phyloP scores from a whole-genome alignment of 2,329 filamentous ascomycete species.

The Helotiales sp. region DNA sequence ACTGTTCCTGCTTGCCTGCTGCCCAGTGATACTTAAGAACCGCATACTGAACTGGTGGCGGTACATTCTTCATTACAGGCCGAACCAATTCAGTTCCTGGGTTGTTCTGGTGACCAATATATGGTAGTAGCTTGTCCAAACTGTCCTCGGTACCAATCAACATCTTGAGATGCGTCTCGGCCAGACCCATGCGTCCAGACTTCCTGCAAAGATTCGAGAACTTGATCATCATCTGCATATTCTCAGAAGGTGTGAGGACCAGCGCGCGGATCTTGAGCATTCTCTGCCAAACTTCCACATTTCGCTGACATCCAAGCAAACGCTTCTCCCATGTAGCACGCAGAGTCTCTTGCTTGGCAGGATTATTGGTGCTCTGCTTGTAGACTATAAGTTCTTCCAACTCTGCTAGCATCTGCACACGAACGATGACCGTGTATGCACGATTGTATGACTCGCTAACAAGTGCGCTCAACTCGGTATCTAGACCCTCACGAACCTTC shows the following conservation, averaged over 20 bases:
- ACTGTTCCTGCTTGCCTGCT: slow-evolving; percentile 65
- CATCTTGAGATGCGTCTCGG: slow-evolving; percentile 90
- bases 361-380: slow-evolving; percentile 81
- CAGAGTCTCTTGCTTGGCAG: slow-evolving; percentile 87
- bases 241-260: slow-evolving; percentile 88
- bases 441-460: slow-evolving; percentile 98
- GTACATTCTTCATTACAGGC: slow-evolving; percentile 23
- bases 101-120: slow-evolving; percentile 30
- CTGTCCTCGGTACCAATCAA: slow-evolving; percentile 73
- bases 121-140: slow-evolving; percentile 60
- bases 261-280: slow-evolving; percentile 94
- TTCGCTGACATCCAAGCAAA: slow-evolving; percentile 91
- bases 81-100: slow-evolving; percentile 20
- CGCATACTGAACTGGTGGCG: slow-evolving; percentile 88
- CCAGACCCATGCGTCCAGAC: slow-evolving; percentile 88
- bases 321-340: slow-evolving; percentile 94
- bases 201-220: slow-evolving; percentile 98
- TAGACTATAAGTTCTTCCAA: slow-evolving; percentile 97
- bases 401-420: slow-evolving; percentile 98
- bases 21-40: slow-evolving; percentile 98
- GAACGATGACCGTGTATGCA: slow-evolving; percentile 95
- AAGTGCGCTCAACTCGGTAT: slow-evolving; percentile 91
- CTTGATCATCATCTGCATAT: slow-evolving; percentile 99
- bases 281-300: slow-evolving; percentile 97
- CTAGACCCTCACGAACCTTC: slow-evolving; percentile 87